These are phyloP conservation scores for Gaeumannomyces tritici DNA, from an alignment of 2,329 filamentous ascomycete species.

Conservation along the genomic window DNA sequence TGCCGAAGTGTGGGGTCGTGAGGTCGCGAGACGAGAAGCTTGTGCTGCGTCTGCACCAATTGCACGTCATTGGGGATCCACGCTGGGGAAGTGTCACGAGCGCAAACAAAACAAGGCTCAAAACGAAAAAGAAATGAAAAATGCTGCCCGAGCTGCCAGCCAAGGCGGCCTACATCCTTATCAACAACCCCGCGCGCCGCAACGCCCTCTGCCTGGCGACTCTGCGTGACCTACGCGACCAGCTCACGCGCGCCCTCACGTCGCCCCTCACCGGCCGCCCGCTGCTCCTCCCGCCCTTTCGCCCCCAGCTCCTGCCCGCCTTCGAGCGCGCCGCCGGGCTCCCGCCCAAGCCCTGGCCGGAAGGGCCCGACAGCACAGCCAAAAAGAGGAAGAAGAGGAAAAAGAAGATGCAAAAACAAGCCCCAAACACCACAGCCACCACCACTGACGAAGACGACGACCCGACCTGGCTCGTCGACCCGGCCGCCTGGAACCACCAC, in stretches of 20 bases:
- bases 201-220: slow-evolving; percentile 17
- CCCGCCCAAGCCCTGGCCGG: slow-evolving; percentile 1
- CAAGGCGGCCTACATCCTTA: slow-evolving; percentile 15
- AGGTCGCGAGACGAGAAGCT: too few species aligned
- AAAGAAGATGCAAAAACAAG: too few species aligned
- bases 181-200: slow-evolving; percentile 14
- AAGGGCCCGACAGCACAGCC: too few species aligned
- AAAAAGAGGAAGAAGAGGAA: too few species aligned
- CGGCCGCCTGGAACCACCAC: slow-evolving; percentile 12
- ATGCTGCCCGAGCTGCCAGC: slow-evolving; percentile 15
- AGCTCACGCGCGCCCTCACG: slow-evolving; percentile 14
- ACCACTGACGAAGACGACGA: neutral
- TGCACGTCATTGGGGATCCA: too few species aligned
- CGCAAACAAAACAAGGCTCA: too few species aligned
- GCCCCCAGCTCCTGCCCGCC: slow-evolving; percentile 9
- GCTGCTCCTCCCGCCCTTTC: slow-evolving; percentile 19
- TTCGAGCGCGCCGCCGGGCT: slow-evolving; percentile 8
- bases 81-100: too few species aligned
- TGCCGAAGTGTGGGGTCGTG: too few species aligned
- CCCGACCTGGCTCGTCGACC: slow-evolving; percentile 17
- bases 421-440: too few species aligned
- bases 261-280: slow-evolving; percentile 11
- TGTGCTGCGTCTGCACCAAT: too few species aligned
- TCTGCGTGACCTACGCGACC: slow-evolving; percentile 14
- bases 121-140: neutral